Base-by-base conservation (phyloP, 495 filamentous ascomycete species). In the Cryomyces minteri region DNA sequence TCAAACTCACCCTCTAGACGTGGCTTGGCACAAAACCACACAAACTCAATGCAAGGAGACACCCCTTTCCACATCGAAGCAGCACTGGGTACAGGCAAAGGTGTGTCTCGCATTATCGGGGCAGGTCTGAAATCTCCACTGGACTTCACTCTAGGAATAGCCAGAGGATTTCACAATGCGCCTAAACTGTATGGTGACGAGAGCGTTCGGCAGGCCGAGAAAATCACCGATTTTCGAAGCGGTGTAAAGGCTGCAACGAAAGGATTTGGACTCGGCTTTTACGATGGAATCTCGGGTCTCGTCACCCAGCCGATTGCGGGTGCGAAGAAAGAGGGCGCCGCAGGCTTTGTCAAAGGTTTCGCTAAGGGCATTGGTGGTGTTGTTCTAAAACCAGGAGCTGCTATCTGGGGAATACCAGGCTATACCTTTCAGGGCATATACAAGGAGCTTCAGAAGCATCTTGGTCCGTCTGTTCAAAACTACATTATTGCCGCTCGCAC, bases 121-220 rank as follows among this genome's bases (percentile, higher is more conserved):
- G 75, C 78, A 12, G 72, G 76, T n/a, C 60, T 88, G 43, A 76
- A 79, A 60, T 77, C 80, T 0, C 85, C 85, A 0, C 79, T 86
- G 63, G 84, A 92, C 49, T 74, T 90, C 46, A 78, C 82, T 9
- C 64, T 92, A 37, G 79, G 76, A 10, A 55, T 93, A 4, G 76
- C 86, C 0, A 82, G 79, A 58, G 86, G 86, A 6, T 92, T 93
- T 51, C 82, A 92, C 58, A 93, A 92, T 54, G 76, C 75, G 1
- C 84, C 85, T 0, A 80, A 73, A 45, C 59, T 92, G 1, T 90
- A 88, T 48, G 76, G 84, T 38, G 84, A 86, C 50, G 70, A 77
- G 5, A 25, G 18, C 18, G 77, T 93, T 4, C 70, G 75, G 10
- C 70, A 73, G 10, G 63, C 66, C 0, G 76, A 82, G 40, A 83